Evolutionary conservation across 805 yeast species (phyloP).

Genomic region (Kodamaea laetipori): DNA sequence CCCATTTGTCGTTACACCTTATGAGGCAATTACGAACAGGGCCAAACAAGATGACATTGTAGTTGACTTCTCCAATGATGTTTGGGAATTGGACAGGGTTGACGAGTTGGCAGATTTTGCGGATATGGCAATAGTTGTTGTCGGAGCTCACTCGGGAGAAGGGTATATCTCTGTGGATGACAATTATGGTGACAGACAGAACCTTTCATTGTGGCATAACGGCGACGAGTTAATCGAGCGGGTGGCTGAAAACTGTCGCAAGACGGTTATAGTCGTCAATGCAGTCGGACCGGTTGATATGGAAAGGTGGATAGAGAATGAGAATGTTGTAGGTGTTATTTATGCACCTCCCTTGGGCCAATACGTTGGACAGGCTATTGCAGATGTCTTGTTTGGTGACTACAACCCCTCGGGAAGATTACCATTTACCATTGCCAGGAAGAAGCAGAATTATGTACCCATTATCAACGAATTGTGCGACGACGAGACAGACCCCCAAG

Average conservation of each 20-base stretch:
- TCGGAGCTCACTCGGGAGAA: slow-evolving; percentile 58
- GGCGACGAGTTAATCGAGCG: slow-evolving; percentile 55
- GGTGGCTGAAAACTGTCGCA: slow-evolving; percentile 51
- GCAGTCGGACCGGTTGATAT: slow-evolving; percentile 62
- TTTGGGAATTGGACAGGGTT: slow-evolving; percentile 47
- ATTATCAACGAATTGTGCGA: slow-evolving; percentile 36
- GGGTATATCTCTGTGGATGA: slow-evolving; percentile 59
- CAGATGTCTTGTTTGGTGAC: slow-evolving; percentile 61
- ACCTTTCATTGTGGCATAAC: slow-evolving; percentile 56
- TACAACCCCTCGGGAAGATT: slow-evolving; percentile 63
- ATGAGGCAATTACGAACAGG: slow-evolving; percentile 52
- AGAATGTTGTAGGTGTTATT: slow-evolving; percentile 58
- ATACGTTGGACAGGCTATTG: slow-evolving; percentile 56
- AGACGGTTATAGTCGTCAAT: slow-evolving; percentile 60
- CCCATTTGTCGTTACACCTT: slow-evolving; percentile 59
- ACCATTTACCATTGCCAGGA: slow-evolving; percentile 64
- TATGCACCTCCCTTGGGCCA: slow-evolving; percentile 61
- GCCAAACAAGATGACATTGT: slow-evolving; percentile 50
- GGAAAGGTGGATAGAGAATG: slow-evolving; percentile 59
- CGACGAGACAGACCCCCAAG: slow-evolving; percentile 37
- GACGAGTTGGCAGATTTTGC: slow-evolving; percentile 50
- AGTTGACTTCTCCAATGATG: slow-evolving; percentile 48
- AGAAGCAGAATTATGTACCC: slow-evolving; percentile 48
- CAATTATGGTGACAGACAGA: slow-evolving; percentile 59
- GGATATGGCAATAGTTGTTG: slow-evolving; percentile 57